Conservation (phyloP, 495 filamentous ascomycete genomes). For the Penicillium cinerascens region DNA sequence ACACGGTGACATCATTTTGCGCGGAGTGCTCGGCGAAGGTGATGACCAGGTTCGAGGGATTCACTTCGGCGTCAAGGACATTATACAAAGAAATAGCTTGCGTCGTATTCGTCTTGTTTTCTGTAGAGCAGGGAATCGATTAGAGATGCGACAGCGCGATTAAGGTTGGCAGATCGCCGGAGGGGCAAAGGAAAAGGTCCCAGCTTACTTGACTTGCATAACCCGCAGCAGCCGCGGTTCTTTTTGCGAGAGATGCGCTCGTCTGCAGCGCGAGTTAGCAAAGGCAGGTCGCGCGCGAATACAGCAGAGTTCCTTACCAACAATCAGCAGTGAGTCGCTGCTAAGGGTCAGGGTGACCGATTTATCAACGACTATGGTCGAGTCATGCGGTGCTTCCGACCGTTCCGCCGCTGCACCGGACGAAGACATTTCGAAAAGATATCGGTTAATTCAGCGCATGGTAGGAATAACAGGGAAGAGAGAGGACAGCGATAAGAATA, state of each 20-base stretch:
- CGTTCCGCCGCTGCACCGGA: conserved; percentile 19
- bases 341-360: conserved; percentile 60
- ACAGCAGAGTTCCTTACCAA: conserved; percentile 41
- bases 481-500: conserved; percentile 6
- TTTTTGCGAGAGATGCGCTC: conserved; percentile 31
- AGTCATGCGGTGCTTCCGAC: conserved; percentile 31
- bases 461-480: not conserved
- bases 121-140: conserved; percentile 11
- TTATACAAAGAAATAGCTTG: conserved; percentile 73
- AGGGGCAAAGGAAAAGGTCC: conserved; percentile 4
- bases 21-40: conserved; percentile 62
- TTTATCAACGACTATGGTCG: conserved; percentile 53
- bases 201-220: conserved; percentile 35
- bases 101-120: conserved; percentile 31
- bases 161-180: conserved; percentile 12
- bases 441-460: conserved; percentile 4
- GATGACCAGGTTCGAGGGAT: conserved; percentile 61
- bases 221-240: conserved; percentile 36
- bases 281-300: not conserved
- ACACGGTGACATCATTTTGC: conserved; percentile 54
- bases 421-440: conserved; percentile 26
- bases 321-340: conserved; percentile 60
- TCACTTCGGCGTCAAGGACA: conserved; percentile 74
- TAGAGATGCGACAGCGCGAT: conserved; percentile 8
- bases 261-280: conserved; percentile 18